Percentiles rank a stretch among this genome's conserved stretches.
Evolutionary conservation across 768 basidiomycete genomes (phyloP).

Genomic region (Phanerochaete sordida): DNA sequence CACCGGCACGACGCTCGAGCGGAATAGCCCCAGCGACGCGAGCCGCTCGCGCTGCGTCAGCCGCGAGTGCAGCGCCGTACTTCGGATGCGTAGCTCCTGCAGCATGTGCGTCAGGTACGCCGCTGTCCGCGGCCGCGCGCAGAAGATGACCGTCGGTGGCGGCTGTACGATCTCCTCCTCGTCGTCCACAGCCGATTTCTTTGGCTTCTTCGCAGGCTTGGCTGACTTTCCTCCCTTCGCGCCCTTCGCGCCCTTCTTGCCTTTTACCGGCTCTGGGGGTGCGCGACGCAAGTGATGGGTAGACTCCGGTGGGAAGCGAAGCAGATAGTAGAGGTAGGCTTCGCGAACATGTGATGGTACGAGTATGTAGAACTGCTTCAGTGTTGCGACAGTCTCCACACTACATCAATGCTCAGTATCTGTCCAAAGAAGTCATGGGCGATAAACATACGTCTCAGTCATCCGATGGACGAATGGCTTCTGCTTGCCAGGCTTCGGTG

Average conservation of each 20-base stretch:
- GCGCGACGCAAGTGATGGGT: slow-evolving; percentile 64
- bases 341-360: slow-evolving; percentile 95
- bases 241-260: slow-evolving; percentile 20
- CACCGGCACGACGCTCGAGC: slow-evolving; percentile 83
- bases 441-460: slow-evolving; percentile 54
- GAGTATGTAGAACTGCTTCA: slow-evolving; percentile 88
- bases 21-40: slow-evolving; percentile 80
- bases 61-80: slow-evolving; percentile 88
- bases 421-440: neutral
- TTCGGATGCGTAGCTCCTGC: slow-evolving; percentile 75
- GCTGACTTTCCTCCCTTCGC: slow-evolving; percentile 24
- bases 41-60: slow-evolving; percentile 90
- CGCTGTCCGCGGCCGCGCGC: slow-evolving; percentile 77
- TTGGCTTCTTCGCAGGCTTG: slow-evolving; percentile 28
- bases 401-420: slow-evolving; percentile 34
- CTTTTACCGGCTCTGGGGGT: slow-evolving; percentile 49
- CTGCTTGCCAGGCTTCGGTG: slow-evolving; percentile 79
- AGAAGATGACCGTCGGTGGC: slow-evolving; percentile 97
- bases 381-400: slow-evolving; percentile 82
- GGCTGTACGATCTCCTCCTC: slow-evolving; percentile 65
- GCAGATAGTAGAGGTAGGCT: slow-evolving; percentile 83
- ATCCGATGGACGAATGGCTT: slow-evolving; percentile 85
- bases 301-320: slow-evolving; percentile 84
- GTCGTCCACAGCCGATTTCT: slow-evolving; percentile 30
- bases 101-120: slow-evolving; percentile 84